Evolutionary conservation across 2,329 filamentous ascomycete species (phyloP), one percentile per base, ranked within the genome.

Genomic region (Penicillium sp.): DNA sequence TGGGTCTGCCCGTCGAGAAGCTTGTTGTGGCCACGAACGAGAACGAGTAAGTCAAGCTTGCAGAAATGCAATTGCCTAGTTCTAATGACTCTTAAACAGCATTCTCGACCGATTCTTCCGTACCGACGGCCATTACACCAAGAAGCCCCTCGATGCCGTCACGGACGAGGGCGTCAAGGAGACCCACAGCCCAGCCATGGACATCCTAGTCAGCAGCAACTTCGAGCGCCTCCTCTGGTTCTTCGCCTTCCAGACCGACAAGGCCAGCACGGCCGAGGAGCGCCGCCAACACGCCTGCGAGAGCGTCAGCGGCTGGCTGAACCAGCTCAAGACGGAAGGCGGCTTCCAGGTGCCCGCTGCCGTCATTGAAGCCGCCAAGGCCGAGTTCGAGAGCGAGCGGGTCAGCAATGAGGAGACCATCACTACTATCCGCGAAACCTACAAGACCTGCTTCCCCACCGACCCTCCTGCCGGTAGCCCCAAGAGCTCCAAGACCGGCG

Each of bases 161-260:
- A 28, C 50, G 12, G 69, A 80, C 47, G 86, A 87, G 47, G 91
- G 90, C 39, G 92, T 94, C 63, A 93, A 92, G 79, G 93, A 96
- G 79, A 99, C 95, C 0, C 84, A 96, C 54, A 92, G 90, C 68
- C 95, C 95, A 0, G 95, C 95, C 48, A 98, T 99, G 95, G 95
- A 99, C 76, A 98, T 98, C 66, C 83, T 98, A 3, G 93, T 98
- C 12, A 94, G 90, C 25, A 95, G 90, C 75, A 99, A 99, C 81
- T 98, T 99, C 74, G 95, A 99, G 82, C 87, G 95, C 35, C 83
- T 99, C 5, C 83, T 99, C 11, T 98, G 94, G 94, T 97, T 91
- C 82, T 82, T 98, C 31, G 89, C 92, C 5, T 60, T 91, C 78
- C 85, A 90, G 67, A 89, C 88, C 61, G 87, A 78, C 60, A 66